A percentile compares a stretch with the other conserved stretches of the same genome.
phyloP scores from a whole-genome alignment of 257 asterid species.

The Scutellaria barbata region DNA sequence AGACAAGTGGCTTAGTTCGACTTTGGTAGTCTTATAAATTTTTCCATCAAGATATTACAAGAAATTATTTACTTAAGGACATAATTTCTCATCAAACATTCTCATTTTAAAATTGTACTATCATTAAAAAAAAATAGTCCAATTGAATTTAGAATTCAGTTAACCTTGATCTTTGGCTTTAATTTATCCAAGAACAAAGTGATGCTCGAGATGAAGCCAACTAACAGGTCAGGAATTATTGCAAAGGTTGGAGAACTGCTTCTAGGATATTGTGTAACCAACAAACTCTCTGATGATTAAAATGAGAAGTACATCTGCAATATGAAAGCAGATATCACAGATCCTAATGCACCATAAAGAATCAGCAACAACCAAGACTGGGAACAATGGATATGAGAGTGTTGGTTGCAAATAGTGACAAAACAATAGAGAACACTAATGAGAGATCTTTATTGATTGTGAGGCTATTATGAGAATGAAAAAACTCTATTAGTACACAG shows the following conservation, averaged over 20 bases:
- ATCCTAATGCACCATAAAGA: background rate
- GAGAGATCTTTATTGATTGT: background rate
- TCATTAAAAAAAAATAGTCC: background rate
- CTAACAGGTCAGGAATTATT: background rate
- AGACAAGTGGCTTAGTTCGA: slow-evolving; percentile 21
- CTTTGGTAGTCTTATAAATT: background rate
- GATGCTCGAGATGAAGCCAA: background rate
- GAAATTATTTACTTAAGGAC: background rate
- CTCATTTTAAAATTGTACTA: background rate
- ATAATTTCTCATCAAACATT: background rate
- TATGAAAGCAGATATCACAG: background rate
- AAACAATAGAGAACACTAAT: background rate
- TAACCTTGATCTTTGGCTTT: slow-evolving; percentile 7
- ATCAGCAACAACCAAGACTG: background rate
- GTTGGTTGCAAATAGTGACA: background rate
- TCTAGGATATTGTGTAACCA: background rate
- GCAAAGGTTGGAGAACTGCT: background rate
- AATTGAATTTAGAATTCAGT: slow-evolving; percentile 2
- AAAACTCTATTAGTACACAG: background rate
- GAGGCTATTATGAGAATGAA: background rate
- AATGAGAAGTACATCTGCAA: slow-evolving; percentile 20
- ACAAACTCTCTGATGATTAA: background rate
- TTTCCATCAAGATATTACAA: slow-evolving; percentile 10
- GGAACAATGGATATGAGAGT: background rate
- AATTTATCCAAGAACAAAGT: background rate